Evolutionary conservation across 2,329 filamentous ascomycete species (phyloP).

Genomic region (Phoma sp.): DNA sequence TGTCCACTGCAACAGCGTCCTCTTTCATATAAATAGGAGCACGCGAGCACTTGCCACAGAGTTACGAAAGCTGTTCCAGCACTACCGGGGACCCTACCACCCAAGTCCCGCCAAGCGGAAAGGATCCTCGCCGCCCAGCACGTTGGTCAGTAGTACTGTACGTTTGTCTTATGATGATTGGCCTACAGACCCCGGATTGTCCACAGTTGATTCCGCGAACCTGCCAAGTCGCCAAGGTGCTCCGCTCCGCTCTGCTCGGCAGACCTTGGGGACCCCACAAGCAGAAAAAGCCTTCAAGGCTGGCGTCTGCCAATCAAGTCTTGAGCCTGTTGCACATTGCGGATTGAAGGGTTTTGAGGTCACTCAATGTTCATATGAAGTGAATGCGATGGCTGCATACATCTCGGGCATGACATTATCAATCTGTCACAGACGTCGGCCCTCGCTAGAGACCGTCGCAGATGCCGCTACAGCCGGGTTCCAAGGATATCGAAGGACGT

Average conservation of each 20-base stretch:
- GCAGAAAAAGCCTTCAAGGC: background rate
- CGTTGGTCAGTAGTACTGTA: background rate
- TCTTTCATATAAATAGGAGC: conserved; percentile 12
- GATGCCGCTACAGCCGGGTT: conserved; percentile 1
- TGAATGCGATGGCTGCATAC: background rate
- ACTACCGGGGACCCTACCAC: background rate
- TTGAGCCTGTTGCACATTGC: conserved; percentile 11
- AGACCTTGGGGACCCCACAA: conserved; percentile 19
- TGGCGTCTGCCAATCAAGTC: conserved; percentile 12
- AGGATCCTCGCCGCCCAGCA: conserved; percentile 7
- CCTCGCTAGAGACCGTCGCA: background rate
- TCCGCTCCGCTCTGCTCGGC: conserved; percentile 20
- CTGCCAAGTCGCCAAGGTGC: conserved; percentile 22
- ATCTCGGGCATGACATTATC: background rate
- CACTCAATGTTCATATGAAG: conserved; percentile 8
- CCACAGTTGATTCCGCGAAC: conserved; percentile 3
- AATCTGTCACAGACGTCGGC: background rate
- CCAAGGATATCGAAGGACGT: background rate
- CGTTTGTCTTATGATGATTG: conserved; percentile 5
- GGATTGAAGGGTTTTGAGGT: conserved; percentile 11
- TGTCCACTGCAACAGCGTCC: background rate
- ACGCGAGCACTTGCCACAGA: conserved; percentile 23
- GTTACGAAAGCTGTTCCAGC: background rate
- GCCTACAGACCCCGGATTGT: background rate
- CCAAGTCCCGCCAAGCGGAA: conserved; percentile 17